These are phyloP conservation scores for Balakata baccata DNA, from an alignment of 345 rosid species.

Conservation along the genomic window DNA sequence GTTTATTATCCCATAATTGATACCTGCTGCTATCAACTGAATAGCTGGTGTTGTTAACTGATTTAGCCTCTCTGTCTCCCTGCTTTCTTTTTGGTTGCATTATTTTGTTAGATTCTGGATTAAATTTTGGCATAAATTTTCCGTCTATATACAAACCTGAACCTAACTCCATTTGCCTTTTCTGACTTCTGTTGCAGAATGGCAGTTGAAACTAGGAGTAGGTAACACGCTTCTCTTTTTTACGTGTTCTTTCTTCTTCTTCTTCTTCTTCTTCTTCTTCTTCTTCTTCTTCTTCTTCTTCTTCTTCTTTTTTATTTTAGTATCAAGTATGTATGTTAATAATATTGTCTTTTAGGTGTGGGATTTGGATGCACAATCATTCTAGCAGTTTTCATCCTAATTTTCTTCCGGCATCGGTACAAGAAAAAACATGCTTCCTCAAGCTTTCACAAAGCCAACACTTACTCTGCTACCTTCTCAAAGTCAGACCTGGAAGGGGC, in stretches of 20 bases:
- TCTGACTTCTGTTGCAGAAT: background rate
- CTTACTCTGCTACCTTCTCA: background rate
- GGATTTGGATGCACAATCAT: background rate
- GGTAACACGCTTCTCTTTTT: background rate
- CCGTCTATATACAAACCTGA: background rate
- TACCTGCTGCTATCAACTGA: background rate
- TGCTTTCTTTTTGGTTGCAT: background rate
- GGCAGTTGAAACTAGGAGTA: background rate
- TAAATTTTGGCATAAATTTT: background rate
- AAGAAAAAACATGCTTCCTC: background rate
- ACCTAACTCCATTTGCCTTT: background rate
- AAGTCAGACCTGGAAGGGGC: conserved; percentile 7
- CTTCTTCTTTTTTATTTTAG: no score
- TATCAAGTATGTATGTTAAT: background rate
- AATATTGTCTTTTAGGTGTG: background rate
- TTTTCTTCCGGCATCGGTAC: background rate
- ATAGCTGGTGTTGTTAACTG: background rate
- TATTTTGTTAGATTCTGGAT: no score
- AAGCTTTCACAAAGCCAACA: background rate
- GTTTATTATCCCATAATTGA: background rate
- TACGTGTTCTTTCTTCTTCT: background rate
- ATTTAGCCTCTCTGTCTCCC: background rate
- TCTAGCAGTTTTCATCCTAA: background rate
- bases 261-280: no score
- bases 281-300: background rate